These are phyloP conservation scores for Trametes hirsuta DNA, from an alignment of 1,284 basidiomycete species.

Conservation along the genomic window DNA sequence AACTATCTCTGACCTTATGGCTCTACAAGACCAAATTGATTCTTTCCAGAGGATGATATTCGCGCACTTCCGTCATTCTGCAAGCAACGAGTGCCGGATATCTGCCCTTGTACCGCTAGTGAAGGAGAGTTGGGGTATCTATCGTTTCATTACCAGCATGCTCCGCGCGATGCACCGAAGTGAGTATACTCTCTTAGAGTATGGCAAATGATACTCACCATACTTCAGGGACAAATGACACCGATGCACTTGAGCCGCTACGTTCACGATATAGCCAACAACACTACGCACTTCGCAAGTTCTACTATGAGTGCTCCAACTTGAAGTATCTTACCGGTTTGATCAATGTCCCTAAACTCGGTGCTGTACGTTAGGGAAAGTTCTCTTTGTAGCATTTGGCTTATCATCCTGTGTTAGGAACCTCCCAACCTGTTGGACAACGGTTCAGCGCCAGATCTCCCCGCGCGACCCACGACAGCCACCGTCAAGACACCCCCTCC, in stretches of 20 bases:
- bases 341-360: slow-evolving; percentile 95
- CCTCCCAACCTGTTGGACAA: slow-evolving; percentile 90
- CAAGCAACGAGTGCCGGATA: slow-evolving; percentile 95
- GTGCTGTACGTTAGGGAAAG: slow-evolving; percentile 58
- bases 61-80: slow-evolving; percentile 86
- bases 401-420: slow-evolving; percentile 55
- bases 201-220: not conserved
- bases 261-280: slow-evolving; percentile 86
- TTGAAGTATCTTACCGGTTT: slow-evolving; percentile 94
- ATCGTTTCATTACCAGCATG: slow-evolving; percentile 97
- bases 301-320: slow-evolving; percentile 98
- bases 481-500: slow-evolving; percentile 61
- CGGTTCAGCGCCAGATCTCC: slow-evolving; percentile 85
- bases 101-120: slow-evolving; percentile 92
- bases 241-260: slow-evolving; percentile 85
- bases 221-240: slow-evolving; percentile 78
- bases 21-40: slow-evolving; percentile 95
- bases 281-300: slow-evolving; percentile 90
- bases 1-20: slow-evolving; percentile 95
- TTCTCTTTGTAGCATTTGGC: slow-evolving; percentile 4
- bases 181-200: slow-evolving; percentile 39
- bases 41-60: slow-evolving; percentile 97
- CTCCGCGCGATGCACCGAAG: slow-evolving; percentile 92
- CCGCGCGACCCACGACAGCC: slow-evolving; percentile 79
- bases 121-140: slow-evolving; percentile 97